phyloP scores from a whole-genome alignment of 768 basidiomycete genomes.

The Suillus clintonianus region DNA sequence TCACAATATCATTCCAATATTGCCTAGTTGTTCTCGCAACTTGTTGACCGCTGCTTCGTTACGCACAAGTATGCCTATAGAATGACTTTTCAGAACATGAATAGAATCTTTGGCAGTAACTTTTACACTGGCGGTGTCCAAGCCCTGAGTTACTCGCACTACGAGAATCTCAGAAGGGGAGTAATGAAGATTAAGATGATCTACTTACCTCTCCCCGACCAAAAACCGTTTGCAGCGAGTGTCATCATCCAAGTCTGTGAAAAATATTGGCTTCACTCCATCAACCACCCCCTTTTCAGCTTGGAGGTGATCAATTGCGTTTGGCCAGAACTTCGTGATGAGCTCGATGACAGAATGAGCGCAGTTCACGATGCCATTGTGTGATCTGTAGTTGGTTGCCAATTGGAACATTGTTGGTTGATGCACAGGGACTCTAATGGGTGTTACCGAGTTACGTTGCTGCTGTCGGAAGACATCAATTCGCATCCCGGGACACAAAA shows the following conservation, averaged over 20 bases:
- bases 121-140: conserved; percentile 63
- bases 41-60: conserved; percentile 51
- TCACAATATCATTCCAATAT: conserved; percentile 63
- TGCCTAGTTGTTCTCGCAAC: conserved; percentile 52
- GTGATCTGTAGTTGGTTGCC: conserved; percentile 66
- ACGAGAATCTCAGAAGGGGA: conserved; percentile 12
- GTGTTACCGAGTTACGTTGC: conserved; percentile 12
- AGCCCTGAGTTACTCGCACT: conserved; percentile 55
- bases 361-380: conserved; percentile 71
- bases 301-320: conserved; percentile 59
- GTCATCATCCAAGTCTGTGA: conserved; percentile 47
- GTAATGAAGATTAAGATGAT: not conserved
- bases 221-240: conserved; percentile 56
- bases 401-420: conserved; percentile 54
- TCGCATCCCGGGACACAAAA: not conserved
- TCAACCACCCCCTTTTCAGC: conserved; percentile 57
- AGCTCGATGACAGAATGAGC: conserved; percentile 67
- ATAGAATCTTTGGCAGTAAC: not conserved
- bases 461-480: conserved; percentile 13
- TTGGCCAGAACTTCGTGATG: conserved; percentile 60
- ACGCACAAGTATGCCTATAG: conserved; percentile 70
- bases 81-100: not conserved
- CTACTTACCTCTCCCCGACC: conserved; percentile 45
- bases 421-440: conserved; percentile 14
- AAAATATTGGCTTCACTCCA: conserved; percentile 60